Base-by-base conservation (phyloP, 768 basidiomycete species). In the Galerina sulciceps region DNA sequence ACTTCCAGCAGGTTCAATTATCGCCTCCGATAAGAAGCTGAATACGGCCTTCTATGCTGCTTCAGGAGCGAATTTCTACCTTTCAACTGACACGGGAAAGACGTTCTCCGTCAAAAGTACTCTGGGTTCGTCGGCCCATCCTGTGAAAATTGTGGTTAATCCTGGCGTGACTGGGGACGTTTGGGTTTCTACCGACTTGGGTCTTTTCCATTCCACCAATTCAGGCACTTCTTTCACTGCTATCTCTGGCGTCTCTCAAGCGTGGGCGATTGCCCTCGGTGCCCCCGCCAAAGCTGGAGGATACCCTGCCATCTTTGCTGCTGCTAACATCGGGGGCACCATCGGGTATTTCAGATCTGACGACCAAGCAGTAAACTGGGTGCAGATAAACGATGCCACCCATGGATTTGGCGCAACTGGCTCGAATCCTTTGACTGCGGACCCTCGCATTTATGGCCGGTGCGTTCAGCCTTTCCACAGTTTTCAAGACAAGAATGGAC, bases 11-110 rank as follows among this genome's bases (percentile, higher is more conserved):
- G 70, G 66, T 40, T 80, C 85, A 1, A 77, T 74, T 10, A 87
- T 89, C 60, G 85, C 86, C 9, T 83, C 87, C 2, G 87, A 89
- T 71, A 88, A 87, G 71, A 75, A 75, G 61, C 79, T 80, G 68
- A 79, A 83, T 66, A 69, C 77, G 0, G 66, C 85, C 46, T 87
- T 88, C 75, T 88, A 88, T 63, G 86, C 78, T n/a, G 86, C 85
- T n/a, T 77, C 81, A 18, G 78, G 79, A 0, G 76, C 78, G 15
- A 75, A 71, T 22, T 87, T 88, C 76, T 89, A 86, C 63, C 59
- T 86, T 17, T 87, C 86, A n/a, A 79, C 74, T 4, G 78, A 89
- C 58, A 77, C 77, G 11, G 88, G 83, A 9, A 75, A 80, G 61
- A 83, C 85, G 0, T 87, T 87, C 68, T 53, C 72, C 22, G 68